Conservation (phyloP, 2,329 filamentous ascomycete genomes). For the Pestalotiopsis sp. region DNA sequence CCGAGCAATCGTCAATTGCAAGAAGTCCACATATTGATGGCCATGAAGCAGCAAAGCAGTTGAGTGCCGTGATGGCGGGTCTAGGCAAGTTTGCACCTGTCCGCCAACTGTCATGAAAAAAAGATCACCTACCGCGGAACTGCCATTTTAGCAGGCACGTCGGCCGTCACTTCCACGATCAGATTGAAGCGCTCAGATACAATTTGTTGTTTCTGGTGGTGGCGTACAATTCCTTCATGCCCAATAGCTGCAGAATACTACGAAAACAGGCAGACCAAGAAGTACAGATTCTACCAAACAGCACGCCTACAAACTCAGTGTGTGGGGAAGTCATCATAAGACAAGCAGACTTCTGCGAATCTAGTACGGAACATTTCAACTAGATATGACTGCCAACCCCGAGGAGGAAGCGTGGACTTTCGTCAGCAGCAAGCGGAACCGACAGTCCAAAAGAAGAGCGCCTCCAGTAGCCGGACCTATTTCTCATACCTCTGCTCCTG, state of each 20-base stretch:
- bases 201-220: no score
- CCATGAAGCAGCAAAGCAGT: not conserved
- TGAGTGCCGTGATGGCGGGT: not conserved
- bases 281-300: no score
- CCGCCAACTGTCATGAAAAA: not conserved
- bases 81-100: not conserved
- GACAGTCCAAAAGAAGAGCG: conserved; percentile 3
- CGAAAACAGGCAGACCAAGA: no score
- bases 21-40: no score
- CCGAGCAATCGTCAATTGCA: no score
- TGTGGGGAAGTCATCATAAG: not conserved
- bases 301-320: no score
- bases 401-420: conserved; percentile 10
- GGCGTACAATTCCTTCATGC: no score
- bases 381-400: not conserved
- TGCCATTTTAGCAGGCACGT: not conserved
- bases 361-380: not conserved
- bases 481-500: not conserved
- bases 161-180: no score
- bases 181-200: no score
- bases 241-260: no score
- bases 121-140: not conserved
- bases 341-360: not conserved
- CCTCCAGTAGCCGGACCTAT: conserved; percentile 7
- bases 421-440: conserved; percentile 8